Conservation (phyloP, 1,284 basidiomycete species). For the Pyrrhoderma lamaoense region DNA sequence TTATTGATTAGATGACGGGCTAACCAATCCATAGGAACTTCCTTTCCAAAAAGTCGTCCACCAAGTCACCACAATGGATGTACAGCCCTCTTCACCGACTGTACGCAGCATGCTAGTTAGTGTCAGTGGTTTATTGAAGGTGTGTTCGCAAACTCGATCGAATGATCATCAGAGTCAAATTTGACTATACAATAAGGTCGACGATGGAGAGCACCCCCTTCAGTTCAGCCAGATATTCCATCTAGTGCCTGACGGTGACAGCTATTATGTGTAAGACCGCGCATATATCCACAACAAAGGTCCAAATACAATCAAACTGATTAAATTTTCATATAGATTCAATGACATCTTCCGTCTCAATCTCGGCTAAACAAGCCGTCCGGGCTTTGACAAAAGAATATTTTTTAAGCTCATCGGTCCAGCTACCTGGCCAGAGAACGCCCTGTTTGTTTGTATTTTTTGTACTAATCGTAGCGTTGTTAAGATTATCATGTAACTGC, state of each 20-base stretch:
- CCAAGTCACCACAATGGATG: slow-evolving; percentile 80
- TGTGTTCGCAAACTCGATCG: slow-evolving; percentile 24
- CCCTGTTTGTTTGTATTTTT: slow-evolving; percentile 10
- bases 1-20: background rate
- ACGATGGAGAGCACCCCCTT: slow-evolving; percentile 71
- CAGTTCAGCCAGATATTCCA: slow-evolving; percentile 92
- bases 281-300: slow-evolving; percentile 9
- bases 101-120: slow-evolving; percentile 73
- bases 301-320: background rate
- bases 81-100: slow-evolving; percentile 72
- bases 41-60: slow-evolving; percentile 82
- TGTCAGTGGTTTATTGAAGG: slow-evolving; percentile 81
- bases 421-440: background rate
- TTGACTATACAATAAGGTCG: slow-evolving; percentile 47
- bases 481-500: background rate
- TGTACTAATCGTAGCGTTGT: slow-evolving; percentile 1
- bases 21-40: slow-evolving; percentile 45
- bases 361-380: slow-evolving; percentile 6
- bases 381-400: too few species aligned
- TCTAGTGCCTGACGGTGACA: slow-evolving; percentile 68
- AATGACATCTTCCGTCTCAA: slow-evolving; percentile 86
- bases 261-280: slow-evolving; percentile 77
- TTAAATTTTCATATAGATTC: slow-evolving; percentile 35
- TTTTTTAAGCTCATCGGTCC: too few species aligned
- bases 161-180: background rate